These are phyloP conservation scores for Plasmopara viticola DNA, from an alignment of 352 stramenopile genomes.

Conservation along the genomic window DNA sequence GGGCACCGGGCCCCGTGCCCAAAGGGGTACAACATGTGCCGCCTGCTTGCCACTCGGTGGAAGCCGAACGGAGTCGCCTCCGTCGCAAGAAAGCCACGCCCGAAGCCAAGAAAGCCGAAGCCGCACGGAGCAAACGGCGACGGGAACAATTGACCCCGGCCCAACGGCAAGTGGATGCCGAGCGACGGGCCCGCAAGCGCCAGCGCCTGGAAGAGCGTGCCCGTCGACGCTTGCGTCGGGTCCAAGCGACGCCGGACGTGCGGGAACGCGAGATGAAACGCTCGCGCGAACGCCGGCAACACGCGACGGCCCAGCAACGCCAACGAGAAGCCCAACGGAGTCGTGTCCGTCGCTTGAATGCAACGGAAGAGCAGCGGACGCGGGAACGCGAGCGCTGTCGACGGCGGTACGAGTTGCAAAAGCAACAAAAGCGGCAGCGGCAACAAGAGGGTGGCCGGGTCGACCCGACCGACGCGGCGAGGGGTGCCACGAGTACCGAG, in stretches of 20 bases:
- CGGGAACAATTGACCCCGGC: conserved; percentile 55
- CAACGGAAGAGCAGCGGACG: conserved; percentile 50
- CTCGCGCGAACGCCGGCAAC: conserved; percentile 47
- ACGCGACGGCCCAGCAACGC: conserved; percentile 61
- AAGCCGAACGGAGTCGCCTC: conserved; percentile 56
- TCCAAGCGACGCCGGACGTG: conserved; percentile 38
- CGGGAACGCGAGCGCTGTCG: conserved; percentile 64
- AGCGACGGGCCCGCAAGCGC: conserved; percentile 55
- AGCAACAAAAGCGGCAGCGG: conserved; percentile 20
- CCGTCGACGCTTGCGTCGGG: conserved; percentile 39
- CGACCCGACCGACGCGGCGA: too few relatives aligned
- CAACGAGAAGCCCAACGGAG: conserved; percentile 55
- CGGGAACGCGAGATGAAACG: conserved; percentile 50
- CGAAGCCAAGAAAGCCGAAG: conserved; percentile 43
- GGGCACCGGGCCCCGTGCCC: too few relatives aligned
- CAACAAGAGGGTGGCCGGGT: too few relatives aligned
- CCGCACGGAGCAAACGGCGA: conserved; percentile 48
- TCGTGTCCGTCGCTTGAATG: conserved; percentile 44
- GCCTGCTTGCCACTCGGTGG: conserved; percentile 27
- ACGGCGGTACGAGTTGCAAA: conserved; percentile 57
- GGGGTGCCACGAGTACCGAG: too few relatives aligned
- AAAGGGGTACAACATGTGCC: too few relatives aligned
- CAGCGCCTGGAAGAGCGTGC: conserved; percentile 43
- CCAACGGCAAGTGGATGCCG: conserved; percentile 55
- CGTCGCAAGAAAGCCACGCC: conserved; percentile 40